Evolutionary conservation across 257 asterid genomes (phyloP).

Genomic region (Salvia rosmarinus): DNA sequence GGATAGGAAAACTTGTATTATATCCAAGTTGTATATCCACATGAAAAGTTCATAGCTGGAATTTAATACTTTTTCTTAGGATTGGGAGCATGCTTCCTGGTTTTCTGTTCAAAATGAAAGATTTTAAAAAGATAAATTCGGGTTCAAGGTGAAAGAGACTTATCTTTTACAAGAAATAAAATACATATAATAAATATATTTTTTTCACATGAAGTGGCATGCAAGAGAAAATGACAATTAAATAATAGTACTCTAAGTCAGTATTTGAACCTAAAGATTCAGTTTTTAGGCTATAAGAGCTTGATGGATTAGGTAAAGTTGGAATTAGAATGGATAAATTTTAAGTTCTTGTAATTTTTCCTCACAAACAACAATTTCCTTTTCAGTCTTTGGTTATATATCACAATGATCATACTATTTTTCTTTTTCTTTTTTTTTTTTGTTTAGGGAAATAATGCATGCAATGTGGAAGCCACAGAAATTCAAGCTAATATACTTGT

Average conservation of each 20-base stretch:
- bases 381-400: background rate
- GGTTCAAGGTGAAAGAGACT: no score
- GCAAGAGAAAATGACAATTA: no score
- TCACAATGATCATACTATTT: background rate
- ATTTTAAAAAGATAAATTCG: no score
- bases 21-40: slow-evolving; percentile 22
- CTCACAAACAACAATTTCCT: background rate
- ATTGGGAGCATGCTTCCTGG: slow-evolving; percentile 43
- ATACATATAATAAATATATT: no score
- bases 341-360: background rate
- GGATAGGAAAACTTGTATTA: background rate
- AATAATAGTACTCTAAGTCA: no score
- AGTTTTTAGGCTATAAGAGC: no score
- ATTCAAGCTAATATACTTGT: slow-evolving; percentile 72
- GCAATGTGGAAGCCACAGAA: slow-evolving; percentile 96
- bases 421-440: background rate
- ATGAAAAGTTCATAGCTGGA: slow-evolving; percentile 30
- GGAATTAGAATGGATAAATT: background rate
- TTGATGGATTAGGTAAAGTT: background rate
- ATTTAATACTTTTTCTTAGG: slow-evolving; percentile 26
- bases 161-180: no score
- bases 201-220: no score
- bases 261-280: background rate
- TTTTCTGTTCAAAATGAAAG: background rate
- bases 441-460: slow-evolving; percentile 76